These are phyloP conservation scores for Leptographium lundbergii DNA, from an alignment of 2,329 filamentous ascomycete genomes.

Conservation along the genomic window DNA sequence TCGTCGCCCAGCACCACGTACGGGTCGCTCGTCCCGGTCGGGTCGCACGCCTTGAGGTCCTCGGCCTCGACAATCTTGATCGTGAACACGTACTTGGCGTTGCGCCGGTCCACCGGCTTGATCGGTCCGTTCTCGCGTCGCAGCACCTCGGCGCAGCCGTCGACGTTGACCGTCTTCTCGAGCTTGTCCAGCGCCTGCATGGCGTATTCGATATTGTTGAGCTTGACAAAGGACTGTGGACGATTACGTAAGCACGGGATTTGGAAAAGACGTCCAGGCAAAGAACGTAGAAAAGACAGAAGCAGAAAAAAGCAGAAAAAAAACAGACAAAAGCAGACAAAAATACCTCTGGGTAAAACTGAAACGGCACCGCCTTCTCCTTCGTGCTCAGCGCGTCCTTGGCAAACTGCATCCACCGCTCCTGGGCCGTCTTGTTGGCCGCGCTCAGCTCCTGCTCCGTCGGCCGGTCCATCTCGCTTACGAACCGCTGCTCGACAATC, in stretches of 20 bases:
- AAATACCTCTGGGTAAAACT: slow-evolving; percentile 92
- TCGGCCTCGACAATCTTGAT: slow-evolving; percentile 98
- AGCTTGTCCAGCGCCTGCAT: slow-evolving; percentile 85
- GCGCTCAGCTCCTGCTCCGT: slow-evolving; percentile 77
- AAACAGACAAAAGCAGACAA: not conserved
- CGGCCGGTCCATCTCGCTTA: slow-evolving; percentile 83
- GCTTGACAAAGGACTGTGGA: slow-evolving; percentile 88
- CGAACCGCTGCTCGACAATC: slow-evolving; percentile 72
- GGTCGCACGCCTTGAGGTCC: slow-evolving; percentile 94
- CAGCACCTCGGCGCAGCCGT: slow-evolving; percentile 75
- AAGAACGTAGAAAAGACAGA: not conserved
- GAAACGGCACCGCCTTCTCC: slow-evolving; percentile 90
- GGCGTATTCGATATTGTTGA: slow-evolving; percentile 95
- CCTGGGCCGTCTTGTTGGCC: slow-evolving; percentile 68
- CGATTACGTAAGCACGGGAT: not conserved
- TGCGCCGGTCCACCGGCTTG: slow-evolving; percentile 48
- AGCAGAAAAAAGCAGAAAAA: not conserved
- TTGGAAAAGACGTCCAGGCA: too few species aligned
- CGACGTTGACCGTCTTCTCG: slow-evolving; percentile 81
- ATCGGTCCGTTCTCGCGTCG: slow-evolving; percentile 59
- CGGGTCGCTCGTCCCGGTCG: slow-evolving; percentile 86
- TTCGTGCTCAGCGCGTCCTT: slow-evolving; percentile 88
- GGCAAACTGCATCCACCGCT: slow-evolving; percentile 85
- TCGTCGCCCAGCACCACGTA: slow-evolving; percentile 96
- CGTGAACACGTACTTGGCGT: slow-evolving; percentile 90